Evolutionary conservation across 2,329 filamentous ascomycete species (phyloP).

Genomic region (Fusarium dlaminii): DNA sequence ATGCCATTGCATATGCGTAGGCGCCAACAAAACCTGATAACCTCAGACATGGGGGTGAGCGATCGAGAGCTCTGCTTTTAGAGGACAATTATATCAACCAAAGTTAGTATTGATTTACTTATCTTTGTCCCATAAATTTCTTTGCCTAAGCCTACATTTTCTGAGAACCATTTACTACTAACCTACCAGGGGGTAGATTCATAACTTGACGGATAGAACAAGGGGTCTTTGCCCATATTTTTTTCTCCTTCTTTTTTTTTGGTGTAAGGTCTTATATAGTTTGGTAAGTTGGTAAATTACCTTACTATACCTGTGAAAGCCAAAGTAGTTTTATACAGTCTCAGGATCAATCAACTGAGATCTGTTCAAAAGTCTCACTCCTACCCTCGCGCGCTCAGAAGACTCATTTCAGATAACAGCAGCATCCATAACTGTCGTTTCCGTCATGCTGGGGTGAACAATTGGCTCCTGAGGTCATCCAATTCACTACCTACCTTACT

Average conservation of each 20-base stretch:
- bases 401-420: background rate
- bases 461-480: background rate
- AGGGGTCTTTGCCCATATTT: background rate
- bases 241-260: background rate
- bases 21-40: background rate
- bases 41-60: background rate
- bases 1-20: background rate
- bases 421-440: background rate
- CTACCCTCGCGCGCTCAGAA: background rate
- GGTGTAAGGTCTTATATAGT: background rate
- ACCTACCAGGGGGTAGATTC: background rate
- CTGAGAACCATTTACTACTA: background rate
- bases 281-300: background rate
- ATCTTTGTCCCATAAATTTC: background rate
- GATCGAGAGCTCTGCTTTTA: background rate
- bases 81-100: background rate
- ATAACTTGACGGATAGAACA: background rate
- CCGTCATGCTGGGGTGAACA: background rate
- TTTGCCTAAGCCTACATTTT: background rate
- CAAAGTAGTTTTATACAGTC: background rate
- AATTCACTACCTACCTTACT: background rate
- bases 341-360: background rate
- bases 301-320: background rate
- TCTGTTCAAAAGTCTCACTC: background rate
- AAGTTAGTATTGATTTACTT: background rate